phyloP scores from a whole-genome alignment of 345 rosid genomes.

The Salix caprea region DNA sequence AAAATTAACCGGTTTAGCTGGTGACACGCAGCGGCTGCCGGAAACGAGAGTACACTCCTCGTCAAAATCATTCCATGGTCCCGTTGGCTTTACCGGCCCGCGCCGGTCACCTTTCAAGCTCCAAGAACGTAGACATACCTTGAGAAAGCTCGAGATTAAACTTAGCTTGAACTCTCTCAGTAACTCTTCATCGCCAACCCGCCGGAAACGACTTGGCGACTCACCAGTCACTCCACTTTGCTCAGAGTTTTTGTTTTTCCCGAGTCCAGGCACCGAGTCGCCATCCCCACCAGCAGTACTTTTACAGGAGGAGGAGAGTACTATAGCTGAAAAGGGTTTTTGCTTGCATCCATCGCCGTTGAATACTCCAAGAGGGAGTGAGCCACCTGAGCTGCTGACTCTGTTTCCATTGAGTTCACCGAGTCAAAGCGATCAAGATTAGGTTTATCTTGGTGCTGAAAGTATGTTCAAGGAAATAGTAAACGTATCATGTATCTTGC shows the following conservation, averaged over 20 bases:
- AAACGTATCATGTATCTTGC: neutral
- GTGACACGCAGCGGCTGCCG: conserved; percentile 18
- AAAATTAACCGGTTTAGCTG: conserved; percentile 38
- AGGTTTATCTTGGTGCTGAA: conserved; percentile 1
- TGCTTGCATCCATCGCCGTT: conserved; percentile 22
- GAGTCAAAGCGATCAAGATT: conserved; percentile 17
- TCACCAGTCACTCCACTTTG: conserved; percentile 42
- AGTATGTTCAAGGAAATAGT: neutral
- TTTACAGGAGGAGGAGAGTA: conserved; percentile 29
- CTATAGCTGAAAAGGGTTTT: conserved; percentile 21
- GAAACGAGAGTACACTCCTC: conserved; percentile 9
- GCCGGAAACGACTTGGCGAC: neutral
- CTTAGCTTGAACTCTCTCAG: conserved; percentile 26
- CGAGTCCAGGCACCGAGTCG: conserved; percentile 27
- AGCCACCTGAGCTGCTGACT: conserved; percentile 19
- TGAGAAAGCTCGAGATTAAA: conserved; percentile 42
- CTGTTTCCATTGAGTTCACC: conserved; percentile 25
- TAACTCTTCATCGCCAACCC: neutral
- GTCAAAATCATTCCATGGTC: conserved; percentile 4
- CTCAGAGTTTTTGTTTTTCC: conserved; percentile 25
- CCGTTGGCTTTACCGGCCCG: conserved; percentile 24
- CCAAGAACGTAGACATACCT: conserved; percentile 43
- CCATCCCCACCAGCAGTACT: conserved; percentile 28
- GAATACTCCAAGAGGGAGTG: conserved; percentile 22
- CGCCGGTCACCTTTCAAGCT: conserved; percentile 46